Base-by-base conservation (phyloP, 331 rosid species). In the Malus hybrid region DNA sequence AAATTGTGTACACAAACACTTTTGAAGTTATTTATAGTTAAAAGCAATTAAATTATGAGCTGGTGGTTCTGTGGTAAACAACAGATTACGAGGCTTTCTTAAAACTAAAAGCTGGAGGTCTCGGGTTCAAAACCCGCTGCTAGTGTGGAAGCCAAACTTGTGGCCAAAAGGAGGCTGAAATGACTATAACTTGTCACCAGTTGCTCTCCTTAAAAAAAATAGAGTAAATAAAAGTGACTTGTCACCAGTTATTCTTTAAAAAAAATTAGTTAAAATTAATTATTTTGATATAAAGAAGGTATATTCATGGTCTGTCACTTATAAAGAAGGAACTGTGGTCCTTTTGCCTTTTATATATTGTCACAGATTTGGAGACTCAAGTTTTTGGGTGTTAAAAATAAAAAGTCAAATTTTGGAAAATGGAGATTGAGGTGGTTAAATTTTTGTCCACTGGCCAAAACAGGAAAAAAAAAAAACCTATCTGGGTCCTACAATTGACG, bases 211-310 rank as follows among this genome's bases (percentile, higher is more conserved):
- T 24, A 24, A 24, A 24, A 24, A 24, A 24, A 24, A 24, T 24
- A 24, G 1, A 0, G 1, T 42, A 3, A 5, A 10, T 44, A 44
- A 44, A 0, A 0, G 0, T 10, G 0, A 0, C 1, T 42, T 42
- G 1, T 3, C 48, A 10, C 1, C 2, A 2, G 0, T 39, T 2
- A 0, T 3, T n/a, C 7, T 16, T 18, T 14, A 57, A 14, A 19
- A 7, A 20, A 36, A 36, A 10, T 27, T 27, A 27, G 65, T 27
- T 12, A 11, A 20, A 57, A 57, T 1, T 1, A 57, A 20, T 22
- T 60, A 22, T 10, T 60, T 60, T 60, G 15, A 5, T 11, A 60
- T 24, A 10, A 60, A n/a, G 2, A 60, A 60, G 15, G 6, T 60
- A 60, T 11, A 4, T 60, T 61, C 4, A 6, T 63, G 18, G 36